These are phyloP conservation scores for Tulasnella sp. DNA, from an alignment of 768 basidiomycete species.

Conservation along the genomic window DNA sequence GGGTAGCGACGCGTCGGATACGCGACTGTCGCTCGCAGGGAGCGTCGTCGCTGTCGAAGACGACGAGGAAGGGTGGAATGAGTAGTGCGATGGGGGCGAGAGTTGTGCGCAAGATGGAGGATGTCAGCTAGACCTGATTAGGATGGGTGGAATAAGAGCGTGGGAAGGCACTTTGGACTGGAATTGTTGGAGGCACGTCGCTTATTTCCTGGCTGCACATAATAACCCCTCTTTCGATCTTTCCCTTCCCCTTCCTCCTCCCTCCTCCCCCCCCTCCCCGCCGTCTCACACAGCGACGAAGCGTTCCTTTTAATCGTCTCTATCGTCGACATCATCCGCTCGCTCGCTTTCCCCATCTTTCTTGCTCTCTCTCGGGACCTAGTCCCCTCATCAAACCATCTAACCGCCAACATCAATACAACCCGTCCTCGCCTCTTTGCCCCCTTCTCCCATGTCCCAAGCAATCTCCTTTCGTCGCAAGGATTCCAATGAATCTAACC, in stretches of 20 bases:
- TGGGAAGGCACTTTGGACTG: too few relatives aligned
- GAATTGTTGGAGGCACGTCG: too few relatives aligned
- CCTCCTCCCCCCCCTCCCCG: background rate
- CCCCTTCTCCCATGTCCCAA: constrained; percentile 3
- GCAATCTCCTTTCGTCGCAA: constrained; percentile 10
- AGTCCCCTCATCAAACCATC: background rate
- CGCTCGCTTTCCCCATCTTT: background rate
- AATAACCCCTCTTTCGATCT: background rate
- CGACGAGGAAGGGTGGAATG: too few relatives aligned
- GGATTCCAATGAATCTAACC: background rate
- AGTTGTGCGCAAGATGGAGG: too few relatives aligned
- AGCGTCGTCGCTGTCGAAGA: too few relatives aligned
- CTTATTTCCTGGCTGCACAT: too few relatives aligned
- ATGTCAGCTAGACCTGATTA: too few relatives aligned
- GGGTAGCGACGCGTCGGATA: too few relatives aligned
- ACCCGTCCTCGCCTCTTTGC: background rate
- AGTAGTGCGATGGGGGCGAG: too few relatives aligned
- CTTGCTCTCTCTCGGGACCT: background rate
- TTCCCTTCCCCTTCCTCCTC: background rate
- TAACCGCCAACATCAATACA: background rate
- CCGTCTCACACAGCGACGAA: constrained; percentile 1
- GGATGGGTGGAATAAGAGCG: too few relatives aligned
- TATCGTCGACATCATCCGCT: background rate
- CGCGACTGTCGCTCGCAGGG: too few relatives aligned
- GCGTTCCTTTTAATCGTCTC: background rate